A percentile compares a stretch with the other conserved stretches of the same genome.
phyloP scores from a whole-genome alignment of 805 yeast species.

The Ogataea paraovalis region DNA sequence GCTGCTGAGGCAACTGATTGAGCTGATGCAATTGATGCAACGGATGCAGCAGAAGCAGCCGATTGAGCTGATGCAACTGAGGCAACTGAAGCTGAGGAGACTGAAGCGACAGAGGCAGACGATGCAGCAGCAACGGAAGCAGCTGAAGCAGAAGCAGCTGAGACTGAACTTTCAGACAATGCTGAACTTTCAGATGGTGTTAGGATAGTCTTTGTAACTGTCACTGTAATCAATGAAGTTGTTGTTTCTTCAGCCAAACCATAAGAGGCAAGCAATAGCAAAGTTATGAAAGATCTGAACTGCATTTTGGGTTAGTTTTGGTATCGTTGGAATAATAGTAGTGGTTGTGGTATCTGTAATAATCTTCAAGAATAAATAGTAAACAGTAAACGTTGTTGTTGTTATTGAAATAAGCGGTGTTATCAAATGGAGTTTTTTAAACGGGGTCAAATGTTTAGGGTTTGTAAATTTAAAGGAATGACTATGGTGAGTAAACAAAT shows the following conservation, averaged over 20 bases:
- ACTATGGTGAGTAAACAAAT: slow-evolving; percentile 31
- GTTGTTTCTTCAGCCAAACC: slow-evolving; percentile 35
- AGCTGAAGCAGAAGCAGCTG: slow-evolving; percentile 22
- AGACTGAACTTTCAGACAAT: slow-evolving; percentile 18
- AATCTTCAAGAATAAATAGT: too few species aligned
- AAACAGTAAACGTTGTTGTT: neutral
- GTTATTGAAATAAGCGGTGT: neutral
- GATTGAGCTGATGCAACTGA: slow-evolving; percentile 18
- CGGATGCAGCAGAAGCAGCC: slow-evolving; percentile 14
- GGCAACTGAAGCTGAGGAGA: slow-evolving; percentile 16
- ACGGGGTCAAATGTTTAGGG: neutral
- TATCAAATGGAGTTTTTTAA: neutral
- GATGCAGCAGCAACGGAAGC: slow-evolving; percentile 18
- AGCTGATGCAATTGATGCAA: slow-evolving; percentile 11
- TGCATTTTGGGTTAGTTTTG: slow-evolving; percentile 19
- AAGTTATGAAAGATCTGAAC: slow-evolving; percentile 24
- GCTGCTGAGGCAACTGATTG: slow-evolving; percentile 3
- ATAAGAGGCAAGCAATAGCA: slow-evolving; percentile 21
- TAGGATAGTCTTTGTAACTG: slow-evolving; percentile 43
- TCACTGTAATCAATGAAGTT: slow-evolving; percentile 40
- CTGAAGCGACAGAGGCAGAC: slow-evolving; percentile 16
- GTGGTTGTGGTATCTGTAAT: neutral
- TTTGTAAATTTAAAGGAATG: slow-evolving; percentile 24
- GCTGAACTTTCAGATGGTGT: slow-evolving; percentile 43
- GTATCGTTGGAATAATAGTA: neutral